Conservation (phyloP, 768 basidiomycete genomes). For the Calvatia gigantea region DNA sequence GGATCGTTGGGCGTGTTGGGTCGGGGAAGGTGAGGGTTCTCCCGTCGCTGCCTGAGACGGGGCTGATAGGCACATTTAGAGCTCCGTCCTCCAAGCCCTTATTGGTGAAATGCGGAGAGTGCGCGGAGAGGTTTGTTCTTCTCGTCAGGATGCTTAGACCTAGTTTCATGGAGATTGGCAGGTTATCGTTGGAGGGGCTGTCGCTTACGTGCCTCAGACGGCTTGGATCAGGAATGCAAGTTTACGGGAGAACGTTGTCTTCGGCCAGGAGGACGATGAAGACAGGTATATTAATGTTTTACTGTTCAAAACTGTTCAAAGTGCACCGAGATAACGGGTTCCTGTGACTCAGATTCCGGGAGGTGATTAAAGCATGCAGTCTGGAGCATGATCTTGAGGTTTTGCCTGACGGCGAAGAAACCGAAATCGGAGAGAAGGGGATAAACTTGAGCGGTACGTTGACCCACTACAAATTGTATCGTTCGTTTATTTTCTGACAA, state of each 20-base stretch:
- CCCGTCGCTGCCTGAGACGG: background rate
- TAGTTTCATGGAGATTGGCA: background rate
- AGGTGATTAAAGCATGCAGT: constrained; percentile 62
- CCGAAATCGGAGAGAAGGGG: constrained; percentile 77
- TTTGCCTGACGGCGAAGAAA: constrained; percentile 64
- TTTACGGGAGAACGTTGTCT: constrained; percentile 69
- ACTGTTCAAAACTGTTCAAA: background rate
- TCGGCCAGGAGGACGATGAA: constrained; percentile 65
- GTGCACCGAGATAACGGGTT: background rate
- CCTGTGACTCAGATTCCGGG: constrained; percentile 35
- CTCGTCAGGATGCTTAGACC: background rate
- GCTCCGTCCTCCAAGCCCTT: constrained; percentile 50
- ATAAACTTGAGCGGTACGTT: constrained; percentile 60
- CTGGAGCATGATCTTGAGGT: constrained; percentile 69
- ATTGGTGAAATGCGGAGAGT: constrained; percentile 68
- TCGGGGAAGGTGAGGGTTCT: constrained; percentile 54
- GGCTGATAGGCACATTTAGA: constrained; percentile 29
- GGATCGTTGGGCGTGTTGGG: constrained; percentile 73
- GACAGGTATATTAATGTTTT: constrained; percentile 33
- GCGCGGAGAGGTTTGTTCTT: constrained; percentile 44
- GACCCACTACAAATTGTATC: background rate
- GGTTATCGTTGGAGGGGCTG: constrained; percentile 28
- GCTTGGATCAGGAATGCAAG: constrained; percentile 71
- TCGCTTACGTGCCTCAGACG: constrained; percentile 58
- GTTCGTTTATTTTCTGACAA: background rate